Base-by-base conservation (phyloP, 306 rosid species). In the Herpetospermum pedunculosum region DNA sequence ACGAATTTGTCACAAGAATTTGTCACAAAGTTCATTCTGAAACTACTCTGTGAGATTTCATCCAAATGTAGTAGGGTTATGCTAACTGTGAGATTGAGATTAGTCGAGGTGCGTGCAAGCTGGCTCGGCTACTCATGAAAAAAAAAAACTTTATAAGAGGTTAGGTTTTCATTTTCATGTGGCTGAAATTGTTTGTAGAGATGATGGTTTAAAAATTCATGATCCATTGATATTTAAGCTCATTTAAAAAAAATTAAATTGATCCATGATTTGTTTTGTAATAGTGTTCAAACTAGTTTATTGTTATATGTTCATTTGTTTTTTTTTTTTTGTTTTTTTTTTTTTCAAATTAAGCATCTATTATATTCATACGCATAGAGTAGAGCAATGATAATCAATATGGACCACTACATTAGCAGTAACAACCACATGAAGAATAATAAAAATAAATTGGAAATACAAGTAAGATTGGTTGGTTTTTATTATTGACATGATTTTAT, bases 381-480 rank as follows among this genome's bases (percentile, higher is more conserved):
- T 14, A 29, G 38, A 58, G 38, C 65, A 26, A 12, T 59, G 41
- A 59, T n/a, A 53, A 8, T 48, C 37, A 57, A 57, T 26, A 28
- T 29, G 37, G 41, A 6, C 69, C 69, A 60, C 28, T 62, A 18
- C 46, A 40, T 64, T 37, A 64, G 71, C 29, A 64, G 71, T 38
- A 64, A 38, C 72, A 65, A 19, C 50, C 49, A 65, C 67, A 32
- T 21, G 48, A 64, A 65, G 26, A 40, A 65, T 40, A 14, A 2
- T 14, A 44, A 69, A 69, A 69, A 64, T 10, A 38, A 44, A 69
- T 4, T 25, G 35, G 32, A 46, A 69, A 26, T 25, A 41, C 52
- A 67, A 67, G 72, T 23, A 40, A 41, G 72, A 67, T 67, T 41
- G 72, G 52, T 26, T 67, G 72, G 52, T 40, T 13, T 40, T 41